Conservation (phyloP, 1,139 yeast genomes). For the Pichia sp. region DNA sequence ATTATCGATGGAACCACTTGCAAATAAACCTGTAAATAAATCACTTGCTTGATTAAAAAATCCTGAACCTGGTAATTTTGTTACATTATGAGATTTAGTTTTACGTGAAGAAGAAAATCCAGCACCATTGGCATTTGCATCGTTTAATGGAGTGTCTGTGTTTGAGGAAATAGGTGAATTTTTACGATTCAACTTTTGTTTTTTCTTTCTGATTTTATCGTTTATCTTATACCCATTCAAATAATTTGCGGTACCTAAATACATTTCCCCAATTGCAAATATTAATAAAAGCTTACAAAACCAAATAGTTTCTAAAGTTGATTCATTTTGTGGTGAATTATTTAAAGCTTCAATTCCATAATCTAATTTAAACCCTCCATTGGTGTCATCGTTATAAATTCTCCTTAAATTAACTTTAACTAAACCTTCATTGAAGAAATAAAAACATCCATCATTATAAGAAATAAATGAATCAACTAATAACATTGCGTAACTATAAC, state of each 20-base stretch:
- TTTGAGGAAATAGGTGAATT: no score
- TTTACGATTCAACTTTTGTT: slow-evolving; percentile 16
- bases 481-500: slow-evolving; percentile 69
- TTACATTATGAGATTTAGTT: slow-evolving; percentile 7
- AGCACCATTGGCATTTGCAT: no score
- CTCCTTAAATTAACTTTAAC: slow-evolving; percentile 61
- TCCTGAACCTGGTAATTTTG: slow-evolving; percentile 67
- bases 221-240: slow-evolving; percentile 36
- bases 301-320: slow-evolving; percentile 71
- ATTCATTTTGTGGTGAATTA: slow-evolving; percentile 34
- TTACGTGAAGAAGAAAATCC: slow-evolving; percentile 1
- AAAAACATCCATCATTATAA: slow-evolving; percentile 80
- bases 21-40: slow-evolving; percentile 65
- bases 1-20: slow-evolving; percentile 74
- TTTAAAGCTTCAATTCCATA: slow-evolving; percentile 26
- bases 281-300: slow-evolving; percentile 69
- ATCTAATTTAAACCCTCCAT: slow-evolving; percentile 37
- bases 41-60: slow-evolving; percentile 74
- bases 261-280: slow-evolving; percentile 83
- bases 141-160: not conserved
- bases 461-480: slow-evolving; percentile 71
- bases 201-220: slow-evolving; percentile 23
- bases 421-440: slow-evolving; percentile 76
- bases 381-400: slow-evolving; percentile 41
- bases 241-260: slow-evolving; percentile 59